Conservation (phyloP, 176 grass and related monocot species). For the Hordeum vulgare region DNA sequence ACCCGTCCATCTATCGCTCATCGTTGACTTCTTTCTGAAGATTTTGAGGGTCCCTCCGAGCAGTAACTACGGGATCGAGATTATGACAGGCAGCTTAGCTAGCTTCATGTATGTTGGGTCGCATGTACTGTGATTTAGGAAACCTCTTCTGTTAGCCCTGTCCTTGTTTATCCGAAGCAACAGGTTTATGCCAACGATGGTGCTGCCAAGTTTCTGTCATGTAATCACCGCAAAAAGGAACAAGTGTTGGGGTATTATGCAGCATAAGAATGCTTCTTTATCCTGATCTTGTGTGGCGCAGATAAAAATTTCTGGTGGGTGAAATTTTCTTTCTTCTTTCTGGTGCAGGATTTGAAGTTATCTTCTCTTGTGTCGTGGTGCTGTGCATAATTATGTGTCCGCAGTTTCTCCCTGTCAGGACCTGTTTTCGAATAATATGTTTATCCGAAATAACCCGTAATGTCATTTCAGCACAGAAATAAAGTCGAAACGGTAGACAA, state of each 20-base stretch:
- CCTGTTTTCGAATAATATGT: no score
- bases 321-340: not conserved
- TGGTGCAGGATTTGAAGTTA: not conserved
- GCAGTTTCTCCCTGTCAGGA: not conserved
- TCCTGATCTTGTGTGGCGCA: not conserved
- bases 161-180: not conserved
- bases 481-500: no score
- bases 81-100: not conserved
- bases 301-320: not conserved
- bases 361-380: not conserved
- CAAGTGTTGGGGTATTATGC: not conserved
- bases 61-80: not conserved
- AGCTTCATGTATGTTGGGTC: not conserved
- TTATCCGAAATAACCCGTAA: no score
- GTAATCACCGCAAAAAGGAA: not conserved
- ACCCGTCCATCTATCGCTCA: not conserved
- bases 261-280: not conserved
- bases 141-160: not conserved
- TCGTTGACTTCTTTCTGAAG: not conserved
- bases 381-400: not conserved
- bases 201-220: not conserved
- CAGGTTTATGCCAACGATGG: not conserved
- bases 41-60: not conserved
- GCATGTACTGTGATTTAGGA: not conserved
- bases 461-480: no score